Base-by-base conservation (phyloP, 495 filamentous ascomycete species). In the Penicillium cataractarum region DNA sequence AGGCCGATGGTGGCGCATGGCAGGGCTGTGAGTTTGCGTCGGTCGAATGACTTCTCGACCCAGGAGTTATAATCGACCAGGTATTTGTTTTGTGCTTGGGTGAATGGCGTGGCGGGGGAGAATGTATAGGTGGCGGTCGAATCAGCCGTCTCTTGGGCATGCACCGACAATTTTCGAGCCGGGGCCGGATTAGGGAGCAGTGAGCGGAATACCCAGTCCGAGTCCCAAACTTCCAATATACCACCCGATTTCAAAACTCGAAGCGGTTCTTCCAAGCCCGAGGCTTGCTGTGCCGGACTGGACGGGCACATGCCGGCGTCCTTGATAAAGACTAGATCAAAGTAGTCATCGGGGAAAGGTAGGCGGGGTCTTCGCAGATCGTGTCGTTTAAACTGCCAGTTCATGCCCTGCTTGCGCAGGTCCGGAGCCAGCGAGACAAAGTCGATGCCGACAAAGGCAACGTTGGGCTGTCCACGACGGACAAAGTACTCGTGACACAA, bases 301-400 rank as follows among this genome's bases (percentile, higher is more conserved):
- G 84, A 73, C 13, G 83, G 83, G 58, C 86, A 87, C 72, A 96
- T 82, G 42, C 86, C 87, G 65, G 93, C 80, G 72, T 97, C 93
- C 73, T 97, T 96, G 57, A 93, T 85, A 78, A 97, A 92, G 57
- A 98, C 86, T 22, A 96, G 83, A 70, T 97, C 92, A 73, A 97
- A 98, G 72, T 92, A 90, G 24, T 83, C 86, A 61, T 93, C 90
- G 6, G 86, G 82, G 60, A 97, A 93, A 2, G 94, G 94, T 48
- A 94, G 79, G 3, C 91, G 90, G 0, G 84, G 69, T 61, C 83
- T 84, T 56, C 92, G 89, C 58, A 95, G 67, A 74, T 97, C 92
- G 71, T 96, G 92, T 74, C 91, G 92, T 51, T 95, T 87, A 68
- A 96, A 97, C 17, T 85, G 85, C 92, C 92, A 97, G 65, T 89